phyloP scores from a whole-genome alignment of 495 filamentous ascomycete species.

The Friedmanniomyces endolithicus region DNA sequence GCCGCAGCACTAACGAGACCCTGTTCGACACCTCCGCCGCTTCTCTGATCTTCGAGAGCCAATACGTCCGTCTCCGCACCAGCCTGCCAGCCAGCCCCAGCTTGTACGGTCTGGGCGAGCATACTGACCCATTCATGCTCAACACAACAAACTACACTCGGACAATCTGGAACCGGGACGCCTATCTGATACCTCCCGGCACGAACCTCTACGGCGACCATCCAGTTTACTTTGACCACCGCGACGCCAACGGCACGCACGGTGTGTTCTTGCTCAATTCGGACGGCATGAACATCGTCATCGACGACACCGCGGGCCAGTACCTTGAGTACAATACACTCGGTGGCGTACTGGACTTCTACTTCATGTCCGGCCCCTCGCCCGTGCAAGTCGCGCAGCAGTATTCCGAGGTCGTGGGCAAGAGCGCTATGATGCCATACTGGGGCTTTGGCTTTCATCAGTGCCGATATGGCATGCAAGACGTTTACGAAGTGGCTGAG shows the following conservation, averaged over 20 bases:
- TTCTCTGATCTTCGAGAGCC: constrained; percentile 62
- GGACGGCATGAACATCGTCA: constrained; percentile 80
- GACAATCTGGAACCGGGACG: constrained; percentile 69
- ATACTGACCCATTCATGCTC: constrained; percentile 60
- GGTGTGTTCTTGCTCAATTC: constrained; percentile 74
- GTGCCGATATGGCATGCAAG: constrained; percentile 64
- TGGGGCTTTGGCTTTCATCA: constrained; percentile 79
- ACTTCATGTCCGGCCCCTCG: constrained; percentile 64
- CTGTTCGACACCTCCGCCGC: constrained; percentile 66
- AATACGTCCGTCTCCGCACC: constrained; percentile 63
- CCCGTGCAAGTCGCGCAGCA: constrained; percentile 61
- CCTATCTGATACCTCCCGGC: constrained; percentile 51
- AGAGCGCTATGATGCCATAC: constrained; percentile 70
- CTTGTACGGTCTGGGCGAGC: constrained; percentile 72
- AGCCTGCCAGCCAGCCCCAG: constrained; percentile 53
- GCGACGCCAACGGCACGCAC: constrained; percentile 53
- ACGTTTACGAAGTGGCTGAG: constrained; percentile 67
- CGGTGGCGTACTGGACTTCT: constrained; percentile 72
- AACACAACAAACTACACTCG: constrained; percentile 63
- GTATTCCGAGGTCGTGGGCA: constrained; percentile 57
- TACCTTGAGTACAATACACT: constrained; percentile 78
- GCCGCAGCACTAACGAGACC: constrained; percentile 50
- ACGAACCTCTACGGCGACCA: constrained; percentile 77
- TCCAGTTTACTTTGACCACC: constrained; percentile 74
- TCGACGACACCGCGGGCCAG: constrained; percentile 53